These are phyloP conservation scores for Isochrysis galbana DNA, from an alignment of 78 protist species.

Conservation along the genomic window DNA sequence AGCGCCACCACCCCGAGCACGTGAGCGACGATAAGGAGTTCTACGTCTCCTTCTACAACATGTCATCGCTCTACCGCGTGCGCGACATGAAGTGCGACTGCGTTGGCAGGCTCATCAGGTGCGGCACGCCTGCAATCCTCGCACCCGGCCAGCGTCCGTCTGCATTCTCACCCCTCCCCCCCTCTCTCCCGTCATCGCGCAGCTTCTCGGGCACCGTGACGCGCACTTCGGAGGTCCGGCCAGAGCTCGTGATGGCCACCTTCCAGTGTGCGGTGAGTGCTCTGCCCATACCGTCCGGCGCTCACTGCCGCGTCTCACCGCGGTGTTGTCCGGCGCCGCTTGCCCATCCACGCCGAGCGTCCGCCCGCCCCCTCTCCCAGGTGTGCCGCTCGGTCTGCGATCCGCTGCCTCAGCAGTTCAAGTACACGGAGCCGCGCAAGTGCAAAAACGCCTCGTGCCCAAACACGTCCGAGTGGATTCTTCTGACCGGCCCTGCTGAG, in stretches of 20 bases:
- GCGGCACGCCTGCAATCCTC: too few species aligned
- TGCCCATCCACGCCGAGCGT: not conserved
- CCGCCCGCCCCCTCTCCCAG: not conserved
- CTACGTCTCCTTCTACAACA: not conserved
- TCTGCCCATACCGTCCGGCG: too few species aligned
- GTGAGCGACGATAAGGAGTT: not conserved
- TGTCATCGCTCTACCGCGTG: not conserved
- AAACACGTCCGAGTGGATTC: not conserved
- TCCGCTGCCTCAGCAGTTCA: conserved; percentile 89
- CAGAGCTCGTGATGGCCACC: conserved; percentile 88
- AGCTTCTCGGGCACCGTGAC: conserved; percentile 93
- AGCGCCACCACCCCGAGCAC: not conserved
- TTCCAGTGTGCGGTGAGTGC: conserved; percentile 88
- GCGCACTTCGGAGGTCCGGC: conserved; percentile 94
- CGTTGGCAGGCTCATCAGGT: conserved; percentile 26
- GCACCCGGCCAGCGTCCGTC: too few species aligned
- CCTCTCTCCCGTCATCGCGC: not conserved
- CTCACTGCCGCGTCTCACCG: too few species aligned
- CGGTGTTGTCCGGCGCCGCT: conserved; percentile 69
- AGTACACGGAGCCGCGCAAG: conserved; percentile 80
- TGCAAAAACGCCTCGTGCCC: not conserved
- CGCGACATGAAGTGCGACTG: conserved; percentile 11
- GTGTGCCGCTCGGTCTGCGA: not conserved
- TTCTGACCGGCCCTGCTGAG: not conserved
- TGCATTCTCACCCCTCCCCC: not conserved